Evolutionary conservation across 2,329 filamentous ascomycete species (phyloP), one percentile per base, ranked within the genome.

Genomic region (Cladophialophora bantiana): DNA sequence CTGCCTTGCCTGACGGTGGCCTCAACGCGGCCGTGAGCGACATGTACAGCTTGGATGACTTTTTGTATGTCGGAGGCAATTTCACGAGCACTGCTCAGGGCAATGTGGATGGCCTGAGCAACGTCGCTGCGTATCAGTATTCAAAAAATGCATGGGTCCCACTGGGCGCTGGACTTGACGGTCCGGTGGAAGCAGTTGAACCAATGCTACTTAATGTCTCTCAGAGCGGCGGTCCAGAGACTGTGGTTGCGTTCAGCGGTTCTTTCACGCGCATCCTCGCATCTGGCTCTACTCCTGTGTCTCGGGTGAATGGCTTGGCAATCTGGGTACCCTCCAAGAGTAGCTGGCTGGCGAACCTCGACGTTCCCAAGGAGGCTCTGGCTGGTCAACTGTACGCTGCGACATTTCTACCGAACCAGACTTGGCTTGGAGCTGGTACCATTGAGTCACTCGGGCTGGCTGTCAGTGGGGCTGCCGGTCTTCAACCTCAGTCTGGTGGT

Each of bases 321-420:
- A 84, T 98, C 42, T 99, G 95, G 95, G 90, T 98, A 7, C 92
- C 92, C 2, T 96, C 93, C 3, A 84, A 86, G 68, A 85, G 84
- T 65, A 95, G 95, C 76, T 99, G 95, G 95, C 83, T 99, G 15
- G 88, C 93, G 75, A 95, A 96, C 72, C 78, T 88, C 40, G 75
- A 86, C 18, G 81, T 87, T 6, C 80, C 86, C 7, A 84, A 88
- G 36, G 88, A 91, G 62, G 83, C 86, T 6, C 86, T 96, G 73
- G 84, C 85, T 65, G 96, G 95, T 42, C 81, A 88, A 64, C 83
- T 99, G 54, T 90, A 89, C 18, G 86, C 92, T 6, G 83, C 89
- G 45, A 84, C 91, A n/a, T 83, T 89, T 61, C 81, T 93, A 20
- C 84, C 83, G 57, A 85, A 84, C 20, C 86, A 78, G 13, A 80